These are phyloP conservation scores for Neopestalotiopsis rosae DNA, from an alignment of 2,329 filamentous ascomycete species.

Conservation along the genomic window DNA sequence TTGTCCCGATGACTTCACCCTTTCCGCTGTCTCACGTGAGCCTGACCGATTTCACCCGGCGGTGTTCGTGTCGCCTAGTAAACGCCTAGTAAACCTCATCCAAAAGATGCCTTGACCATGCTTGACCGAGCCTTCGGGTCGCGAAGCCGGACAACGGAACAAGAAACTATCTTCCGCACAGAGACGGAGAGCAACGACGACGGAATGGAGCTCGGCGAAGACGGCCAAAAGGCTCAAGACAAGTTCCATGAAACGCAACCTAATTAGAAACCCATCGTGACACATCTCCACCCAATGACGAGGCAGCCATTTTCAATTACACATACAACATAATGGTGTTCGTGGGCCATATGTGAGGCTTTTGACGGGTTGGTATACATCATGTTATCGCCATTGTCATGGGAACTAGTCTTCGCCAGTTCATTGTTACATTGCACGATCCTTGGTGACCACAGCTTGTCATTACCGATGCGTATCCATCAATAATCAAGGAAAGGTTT, in stretches of 20 bases:
- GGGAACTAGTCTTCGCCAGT: background rate
- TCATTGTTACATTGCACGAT: background rate
- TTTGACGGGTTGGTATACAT: background rate
- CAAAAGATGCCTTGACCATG: background rate
- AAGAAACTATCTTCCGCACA: background rate
- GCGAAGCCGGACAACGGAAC: conserved; percentile 4
- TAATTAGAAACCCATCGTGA: background rate
- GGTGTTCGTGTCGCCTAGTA: background rate
- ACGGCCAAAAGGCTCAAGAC: background rate
- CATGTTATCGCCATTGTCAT: background rate
- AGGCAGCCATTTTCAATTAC: background rate
- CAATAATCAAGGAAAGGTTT: background rate
- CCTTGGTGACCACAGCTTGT: background rate
- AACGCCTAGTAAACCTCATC: background rate
- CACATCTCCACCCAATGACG: background rate
- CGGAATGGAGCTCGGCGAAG: conserved; percentile 5
- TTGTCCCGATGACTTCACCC: conserved; percentile 4
- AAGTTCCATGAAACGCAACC: background rate
- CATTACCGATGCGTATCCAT: background rate
- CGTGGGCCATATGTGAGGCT: background rate
- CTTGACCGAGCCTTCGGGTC: background rate
- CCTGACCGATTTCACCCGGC: conserved; percentile 11
- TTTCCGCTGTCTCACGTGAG: conserved; percentile 10
- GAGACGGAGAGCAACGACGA: background rate
- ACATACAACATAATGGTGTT: background rate